phyloP scores from a whole-genome alignment of 345 rosid species.

The Moringa oleifera region DNA sequence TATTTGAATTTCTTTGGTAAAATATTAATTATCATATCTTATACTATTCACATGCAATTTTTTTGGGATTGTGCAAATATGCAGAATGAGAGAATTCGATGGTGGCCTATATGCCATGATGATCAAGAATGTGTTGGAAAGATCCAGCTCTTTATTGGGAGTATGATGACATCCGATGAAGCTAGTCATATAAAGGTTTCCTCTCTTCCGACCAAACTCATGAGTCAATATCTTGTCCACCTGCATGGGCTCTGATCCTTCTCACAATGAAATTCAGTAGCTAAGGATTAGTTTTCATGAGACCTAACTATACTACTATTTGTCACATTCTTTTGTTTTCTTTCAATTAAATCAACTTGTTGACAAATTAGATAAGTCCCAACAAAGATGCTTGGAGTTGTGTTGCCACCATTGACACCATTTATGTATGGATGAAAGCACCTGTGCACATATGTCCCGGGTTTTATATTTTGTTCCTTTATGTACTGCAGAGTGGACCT shows the following conservation, averaged over 20 bases:
- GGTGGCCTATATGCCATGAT: slow-evolving; percentile 90
- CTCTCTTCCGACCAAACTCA: slow-evolving; percentile 4
- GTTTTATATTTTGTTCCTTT: background rate
- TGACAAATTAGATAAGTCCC: background rate
- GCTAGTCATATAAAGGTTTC: slow-evolving; percentile 70
- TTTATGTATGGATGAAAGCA: background rate
- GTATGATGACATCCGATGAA: slow-evolving; percentile 60
- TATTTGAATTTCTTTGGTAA: background rate
- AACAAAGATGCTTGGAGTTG: background rate
- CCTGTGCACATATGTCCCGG: background rate
- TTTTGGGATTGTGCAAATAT: slow-evolving; percentile 18
- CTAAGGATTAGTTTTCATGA: no score
- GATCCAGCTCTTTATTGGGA: slow-evolving; percentile 77
- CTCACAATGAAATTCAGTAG: no score
- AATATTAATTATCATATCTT: no score
- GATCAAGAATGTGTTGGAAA: slow-evolving; percentile 97
- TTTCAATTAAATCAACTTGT: no score
- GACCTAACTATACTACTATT: no score
- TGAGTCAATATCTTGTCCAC: slow-evolving; percentile 2
- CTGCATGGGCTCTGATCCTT: background rate
- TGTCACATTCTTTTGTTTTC: no score
- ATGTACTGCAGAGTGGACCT: slow-evolving; percentile 58
- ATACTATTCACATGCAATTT: background rate
- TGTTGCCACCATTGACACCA: background rate
- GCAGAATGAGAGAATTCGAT: slow-evolving; percentile 73